Percentiles rank a stretch among this genome's conserved stretches.
Evolutionary conservation across 2,329 filamentous ascomycete species (phyloP).

Genomic region (Fusarium kyushuense): DNA sequence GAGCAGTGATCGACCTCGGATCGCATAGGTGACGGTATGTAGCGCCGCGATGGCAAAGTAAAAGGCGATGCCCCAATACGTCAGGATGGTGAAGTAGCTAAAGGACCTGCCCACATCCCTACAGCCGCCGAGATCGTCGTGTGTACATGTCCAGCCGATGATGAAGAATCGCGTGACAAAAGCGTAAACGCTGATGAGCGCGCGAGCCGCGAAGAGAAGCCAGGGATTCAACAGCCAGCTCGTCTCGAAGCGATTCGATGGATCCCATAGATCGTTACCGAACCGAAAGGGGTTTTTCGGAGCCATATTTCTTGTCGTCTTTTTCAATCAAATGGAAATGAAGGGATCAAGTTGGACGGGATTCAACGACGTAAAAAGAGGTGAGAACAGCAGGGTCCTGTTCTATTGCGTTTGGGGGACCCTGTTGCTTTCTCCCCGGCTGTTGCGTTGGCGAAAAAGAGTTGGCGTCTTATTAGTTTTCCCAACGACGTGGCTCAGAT

Average conservation of each 20-base stretch:
- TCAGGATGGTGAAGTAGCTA: constrained; percentile 85
- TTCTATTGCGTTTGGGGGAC: not conserved
- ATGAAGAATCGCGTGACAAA: constrained; percentile 77
- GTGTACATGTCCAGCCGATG: constrained; percentile 73
- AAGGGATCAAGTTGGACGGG: not conserved
- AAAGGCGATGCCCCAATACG: constrained; percentile 85
- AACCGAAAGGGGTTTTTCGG: constrained; percentile 54
- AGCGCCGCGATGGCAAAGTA: constrained; percentile 77
- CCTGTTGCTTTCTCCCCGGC: constrained; percentile 11
- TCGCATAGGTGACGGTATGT: constrained; percentile 77
- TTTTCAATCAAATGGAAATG: not conserved
- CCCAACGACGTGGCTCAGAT: constrained; percentile 14
- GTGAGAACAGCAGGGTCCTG: constrained; percentile 1
- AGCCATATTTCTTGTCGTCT: constrained; percentile 31
- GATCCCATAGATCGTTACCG: constrained; percentile 61
- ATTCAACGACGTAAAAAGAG: not conserved
- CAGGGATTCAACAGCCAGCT: constrained; percentile 83
- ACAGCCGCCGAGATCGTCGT: constrained; percentile 59
- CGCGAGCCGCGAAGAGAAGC: constrained; percentile 69
- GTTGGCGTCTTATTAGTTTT: not conserved
- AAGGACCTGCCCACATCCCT: constrained; percentile 68
- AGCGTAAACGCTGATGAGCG: constrained; percentile 72
- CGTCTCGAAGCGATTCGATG: constrained; percentile 77
- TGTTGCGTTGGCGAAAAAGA: constrained; percentile 2
- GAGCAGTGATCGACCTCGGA: constrained; percentile 65